Evolutionary conservation across 1,284 basidiomycete genomes (phyloP).

Genomic region (Moniliophthora roreri): DNA sequence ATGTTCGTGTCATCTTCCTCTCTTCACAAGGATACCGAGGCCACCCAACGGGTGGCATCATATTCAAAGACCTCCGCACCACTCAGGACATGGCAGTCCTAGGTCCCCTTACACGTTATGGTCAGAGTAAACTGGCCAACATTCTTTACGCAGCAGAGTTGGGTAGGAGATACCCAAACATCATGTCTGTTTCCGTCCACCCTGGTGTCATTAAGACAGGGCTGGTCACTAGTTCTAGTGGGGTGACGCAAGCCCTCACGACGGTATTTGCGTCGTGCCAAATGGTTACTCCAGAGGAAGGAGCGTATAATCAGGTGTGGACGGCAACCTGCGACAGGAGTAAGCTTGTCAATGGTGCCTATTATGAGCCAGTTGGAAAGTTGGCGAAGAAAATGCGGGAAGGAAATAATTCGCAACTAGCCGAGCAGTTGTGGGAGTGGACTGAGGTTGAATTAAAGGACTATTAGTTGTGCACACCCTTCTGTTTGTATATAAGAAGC

Average conservation of each 20-base stretch:
- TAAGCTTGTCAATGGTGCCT: neutral
- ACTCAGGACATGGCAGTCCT: neutral
- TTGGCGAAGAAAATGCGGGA: neutral
- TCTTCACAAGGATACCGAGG: neutral
- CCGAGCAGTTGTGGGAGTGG: neutral
- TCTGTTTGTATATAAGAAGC: too few relatives aligned
- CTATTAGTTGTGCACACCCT: too few relatives aligned
- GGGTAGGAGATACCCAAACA: conserved; percentile 12
- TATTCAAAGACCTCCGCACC: conserved; percentile 8
- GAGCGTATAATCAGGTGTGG: neutral
- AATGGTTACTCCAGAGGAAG: neutral
- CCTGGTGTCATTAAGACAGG: conserved; percentile 9
- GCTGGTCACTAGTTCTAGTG: neutral
- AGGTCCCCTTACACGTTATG: conserved; percentile 11
- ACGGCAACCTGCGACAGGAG: neutral
- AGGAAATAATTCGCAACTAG: neutral
- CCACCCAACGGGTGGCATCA: conserved; percentile 2
- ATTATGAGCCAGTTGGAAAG: neutral
- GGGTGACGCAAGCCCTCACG: neutral
- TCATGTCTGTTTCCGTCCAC: conserved; percentile 13
- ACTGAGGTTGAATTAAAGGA: neutral
- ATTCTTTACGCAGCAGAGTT: conserved; percentile 15
- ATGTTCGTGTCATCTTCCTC: neutral
- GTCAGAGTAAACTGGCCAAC: conserved; percentile 18
- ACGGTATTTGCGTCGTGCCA: neutral